Base-by-base conservation (phyloP, 352 stramenopile species). In the Phytophthora palmivora region DNA sequence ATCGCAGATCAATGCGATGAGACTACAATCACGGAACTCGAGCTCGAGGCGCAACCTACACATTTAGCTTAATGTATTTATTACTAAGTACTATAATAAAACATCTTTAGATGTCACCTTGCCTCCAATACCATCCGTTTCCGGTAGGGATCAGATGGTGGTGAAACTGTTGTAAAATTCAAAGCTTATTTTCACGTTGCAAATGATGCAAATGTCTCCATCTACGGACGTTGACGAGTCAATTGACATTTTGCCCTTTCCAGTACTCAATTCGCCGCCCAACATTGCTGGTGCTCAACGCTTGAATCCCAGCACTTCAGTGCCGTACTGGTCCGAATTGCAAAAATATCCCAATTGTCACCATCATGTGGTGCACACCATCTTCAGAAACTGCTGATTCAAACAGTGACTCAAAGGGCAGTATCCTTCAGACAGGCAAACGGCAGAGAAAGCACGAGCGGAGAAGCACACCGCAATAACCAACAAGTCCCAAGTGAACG, bases 1-100 rank as follows among this genome's bases (percentile, higher is more conserved):
- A 87, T 94, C 54, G 81, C 79, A 6, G 74, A 84, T 11, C 78
- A 91, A 52, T 87, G 79, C 42, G 79, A 88, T 39, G 84, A 92
- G 63, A 85, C 77, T 19, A 60, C 56, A 30, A 63, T 63, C 28
- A 50, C 42, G 18, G 65, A 71, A 54, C 50, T 72, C 1, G 57
- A 67, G 51, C 50, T 68, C 3, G 63, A 72, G 39, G 18, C 45
- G 19, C 57, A 67, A 44, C 12, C 63, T 11, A 70, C 62, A 2
- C 56, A 41, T 16, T 16, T 64, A 16, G 19, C 32, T 3, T 58
- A 58, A 50, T 36, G 15, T 61, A 62, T 62, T 50, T 49, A 14
- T 7, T 6, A 28, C 24, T n/a, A 28, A 34, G 30, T 34, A 34
- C 30, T 34, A 12, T 2, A 34, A 7, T 34, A 34, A 4, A 9